phyloP scores from a whole-genome alignment of 2,329 filamentous ascomycete genomes.

The Nigrograna mackinnonii region DNA sequence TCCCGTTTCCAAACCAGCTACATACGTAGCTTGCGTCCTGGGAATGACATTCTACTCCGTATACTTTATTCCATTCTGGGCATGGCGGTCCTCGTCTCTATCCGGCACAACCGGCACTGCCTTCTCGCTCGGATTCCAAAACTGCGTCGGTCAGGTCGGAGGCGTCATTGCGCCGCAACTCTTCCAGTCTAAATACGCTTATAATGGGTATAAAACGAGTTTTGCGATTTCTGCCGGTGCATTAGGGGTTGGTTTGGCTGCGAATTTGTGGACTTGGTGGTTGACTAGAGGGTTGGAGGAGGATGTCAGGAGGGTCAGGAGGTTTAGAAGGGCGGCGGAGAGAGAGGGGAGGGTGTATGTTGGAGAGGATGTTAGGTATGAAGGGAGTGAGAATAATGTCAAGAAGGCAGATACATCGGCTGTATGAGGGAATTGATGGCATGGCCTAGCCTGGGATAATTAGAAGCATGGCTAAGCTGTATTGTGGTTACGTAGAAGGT shows the following conservation, averaged over 20 bases:
- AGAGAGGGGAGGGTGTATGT: slow-evolving; percentile 4
- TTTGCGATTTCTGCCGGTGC: slow-evolving; percentile 13
- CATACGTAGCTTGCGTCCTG: slow-evolving; percentile 47
- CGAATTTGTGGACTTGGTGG: slow-evolving; percentile 45
- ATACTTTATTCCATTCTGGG: slow-evolving; percentile 53
- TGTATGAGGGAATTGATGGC: no score
- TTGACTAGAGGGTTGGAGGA: slow-evolving; percentile 45
- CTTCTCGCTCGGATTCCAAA: slow-evolving; percentile 50
- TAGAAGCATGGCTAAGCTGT: no score
- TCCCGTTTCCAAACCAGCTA: slow-evolving; percentile 30
- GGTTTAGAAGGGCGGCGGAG: slow-evolving; percentile 5
- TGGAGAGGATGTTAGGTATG: slow-evolving; percentile 1
- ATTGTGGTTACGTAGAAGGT: no score
- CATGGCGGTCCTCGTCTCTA: slow-evolving; percentile 28
- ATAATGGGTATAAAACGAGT: slow-evolving; percentile 12
- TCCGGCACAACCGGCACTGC: slow-evolving; percentile 44
- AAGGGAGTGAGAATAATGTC: neutral
- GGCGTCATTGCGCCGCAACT: slow-evolving; percentile 51
- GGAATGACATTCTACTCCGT: slow-evolving; percentile 46
- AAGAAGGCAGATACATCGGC: no score
- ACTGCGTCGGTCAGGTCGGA: slow-evolving; percentile 49
- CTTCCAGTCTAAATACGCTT: slow-evolving; percentile 47
- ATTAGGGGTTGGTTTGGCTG: slow-evolving; percentile 41
- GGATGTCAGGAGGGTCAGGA: slow-evolving; percentile 32
- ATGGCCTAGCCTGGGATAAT: no score